These are phyloP conservation scores for Fusarium sp. DNA, from an alignment of 2,329 filamentous ascomycete genomes.

Conservation along the genomic window DNA sequence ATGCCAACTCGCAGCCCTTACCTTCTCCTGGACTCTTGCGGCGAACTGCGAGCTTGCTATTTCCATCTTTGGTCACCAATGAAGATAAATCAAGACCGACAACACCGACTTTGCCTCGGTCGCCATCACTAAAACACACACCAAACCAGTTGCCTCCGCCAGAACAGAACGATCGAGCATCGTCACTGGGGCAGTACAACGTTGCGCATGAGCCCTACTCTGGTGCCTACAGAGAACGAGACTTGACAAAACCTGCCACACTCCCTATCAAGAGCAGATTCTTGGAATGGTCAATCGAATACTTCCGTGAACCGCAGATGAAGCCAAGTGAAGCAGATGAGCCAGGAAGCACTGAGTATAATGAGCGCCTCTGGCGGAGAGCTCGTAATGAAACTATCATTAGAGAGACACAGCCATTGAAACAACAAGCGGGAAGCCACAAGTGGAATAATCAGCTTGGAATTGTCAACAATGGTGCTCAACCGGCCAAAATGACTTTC, in stretches of 20 bases:
- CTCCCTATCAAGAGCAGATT: constrained; percentile 88
- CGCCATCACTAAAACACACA: constrained; percentile 55
- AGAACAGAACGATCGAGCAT: constrained; percentile 76
- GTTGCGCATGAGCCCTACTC: constrained; percentile 84
- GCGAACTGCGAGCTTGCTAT: constrained; percentile 73
- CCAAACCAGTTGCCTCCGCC: constrained; percentile 68
- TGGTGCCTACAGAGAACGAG: constrained; percentile 76
- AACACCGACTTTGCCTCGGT: constrained; percentile 48
- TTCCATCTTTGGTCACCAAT: constrained; percentile 68
- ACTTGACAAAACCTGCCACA: constrained; percentile 68
- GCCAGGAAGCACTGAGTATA: constrained; percentile 95
- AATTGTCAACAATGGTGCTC: constrained; percentile 89
- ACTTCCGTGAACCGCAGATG: constrained; percentile 99
- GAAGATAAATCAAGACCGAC: constrained; percentile 60
- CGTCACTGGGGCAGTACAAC: constrained; percentile 77
- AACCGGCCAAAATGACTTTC: constrained; percentile 93
- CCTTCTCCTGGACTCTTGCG: constrained; percentile 71
- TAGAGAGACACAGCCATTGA: constrained; percentile 91
- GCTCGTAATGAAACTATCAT: constrained; percentile 94
- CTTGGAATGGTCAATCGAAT: constrained; percentile 95
- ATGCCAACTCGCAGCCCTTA: constrained; percentile 58
- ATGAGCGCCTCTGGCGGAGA: constrained; percentile 91
- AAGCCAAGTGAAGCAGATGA: constrained; percentile 95
- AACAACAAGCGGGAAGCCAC: constrained; percentile 85
- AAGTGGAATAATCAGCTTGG: constrained; percentile 88